Evolutionary conservation across 2,329 filamentous ascomycete genomes (phyloP), one percentile per base, ranked within the genome.

Genomic region (Biscogniauxia sp.): DNA sequence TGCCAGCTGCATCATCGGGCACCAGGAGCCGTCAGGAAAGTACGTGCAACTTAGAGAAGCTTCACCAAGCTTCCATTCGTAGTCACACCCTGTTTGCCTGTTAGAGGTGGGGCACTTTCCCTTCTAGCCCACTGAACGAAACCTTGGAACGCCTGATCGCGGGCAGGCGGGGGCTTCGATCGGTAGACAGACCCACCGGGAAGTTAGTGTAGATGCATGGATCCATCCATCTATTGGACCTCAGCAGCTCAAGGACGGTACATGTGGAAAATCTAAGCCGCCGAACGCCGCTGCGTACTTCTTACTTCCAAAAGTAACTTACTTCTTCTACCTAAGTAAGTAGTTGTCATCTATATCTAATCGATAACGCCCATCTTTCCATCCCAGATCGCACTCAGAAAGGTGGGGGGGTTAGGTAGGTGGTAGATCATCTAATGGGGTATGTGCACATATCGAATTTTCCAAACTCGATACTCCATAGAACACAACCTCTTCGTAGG

Each of bases 1-100:
- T 32, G 23, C 54, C 55, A 64, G 61, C 66, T 65, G 66, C 64
- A 69, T 70, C 68, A 69, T 69, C 57, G 58, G 65, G 60, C 55
- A 55, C 57, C 58, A 56, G 55, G 41, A 60, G 64, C 58, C 55
- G 53, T 59, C 58, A 56, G 55, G 41, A 60, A 60, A 61, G 59
- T 64, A 63, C 64, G 11, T 5, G 59, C 37, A 23, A 57, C 37
- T 64, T 64, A 63, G 63, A 64, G 67, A 68, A 69, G 57, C 61
- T 67, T 67, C 60, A 37, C 62, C 53, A 63, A 66, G 60, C 59
- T 65, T 65, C 62, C 51, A 63, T 51, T 28, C 20, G 57, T 26
- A 51, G 57, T 32, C 23, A 61, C 64, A 65, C 61, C 13, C 20
- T 53, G 52, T 20, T 26, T 32, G 28, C 7, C 28, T 23, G 23